Conservation (phyloP, 2,329 filamentous ascomycete genomes). For the Cercospora sojina region DNA sequence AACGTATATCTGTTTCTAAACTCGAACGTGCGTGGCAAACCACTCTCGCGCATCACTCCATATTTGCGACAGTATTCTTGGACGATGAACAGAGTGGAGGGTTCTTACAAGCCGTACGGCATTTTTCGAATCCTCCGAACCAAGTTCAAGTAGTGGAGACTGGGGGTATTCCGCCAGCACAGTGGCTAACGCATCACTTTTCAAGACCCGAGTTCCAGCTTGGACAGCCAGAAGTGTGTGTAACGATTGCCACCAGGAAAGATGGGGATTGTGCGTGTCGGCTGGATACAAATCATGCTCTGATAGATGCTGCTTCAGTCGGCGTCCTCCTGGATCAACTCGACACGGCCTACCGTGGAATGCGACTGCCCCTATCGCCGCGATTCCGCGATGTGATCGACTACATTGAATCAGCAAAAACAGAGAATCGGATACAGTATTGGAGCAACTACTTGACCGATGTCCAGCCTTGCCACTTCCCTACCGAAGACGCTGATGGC, state of each 20-base stretch:
- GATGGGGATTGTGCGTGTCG: not conserved
- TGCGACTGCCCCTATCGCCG: not conserved
- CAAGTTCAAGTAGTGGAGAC: conserved; percentile 4
- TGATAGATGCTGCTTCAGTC: conserved; percentile 3
- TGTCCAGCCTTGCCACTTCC: conserved; percentile 38
- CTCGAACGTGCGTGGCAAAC: not conserved
- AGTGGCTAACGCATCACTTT: conserved; percentile 33
- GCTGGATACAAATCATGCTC: conserved; percentile 4
- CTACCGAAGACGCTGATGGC: conserved; percentile 31
- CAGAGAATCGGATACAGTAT: conserved; percentile 25
- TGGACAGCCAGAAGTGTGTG: not conserved
- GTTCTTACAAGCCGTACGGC: conserved; percentile 33
- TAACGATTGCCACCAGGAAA: not conserved
- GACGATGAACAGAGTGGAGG: conserved; percentile 33
- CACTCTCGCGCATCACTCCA: not conserved
- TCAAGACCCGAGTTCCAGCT: conserved; percentile 29
- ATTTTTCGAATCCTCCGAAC: not conserved
- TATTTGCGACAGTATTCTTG: conserved; percentile 14
- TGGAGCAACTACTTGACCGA: conserved; percentile 38
- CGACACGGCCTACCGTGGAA: not conserved
- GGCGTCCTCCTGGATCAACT: conserved; percentile 1
- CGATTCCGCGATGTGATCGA: not conserved
- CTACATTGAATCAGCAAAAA: not conserved
- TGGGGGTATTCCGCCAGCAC: conserved; percentile 37
- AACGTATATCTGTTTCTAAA: not conserved